These are phyloP conservation scores for Aspergillus texensis DNA, from an alignment of 2,329 filamentous ascomycete species.

Conservation along the genomic window DNA sequence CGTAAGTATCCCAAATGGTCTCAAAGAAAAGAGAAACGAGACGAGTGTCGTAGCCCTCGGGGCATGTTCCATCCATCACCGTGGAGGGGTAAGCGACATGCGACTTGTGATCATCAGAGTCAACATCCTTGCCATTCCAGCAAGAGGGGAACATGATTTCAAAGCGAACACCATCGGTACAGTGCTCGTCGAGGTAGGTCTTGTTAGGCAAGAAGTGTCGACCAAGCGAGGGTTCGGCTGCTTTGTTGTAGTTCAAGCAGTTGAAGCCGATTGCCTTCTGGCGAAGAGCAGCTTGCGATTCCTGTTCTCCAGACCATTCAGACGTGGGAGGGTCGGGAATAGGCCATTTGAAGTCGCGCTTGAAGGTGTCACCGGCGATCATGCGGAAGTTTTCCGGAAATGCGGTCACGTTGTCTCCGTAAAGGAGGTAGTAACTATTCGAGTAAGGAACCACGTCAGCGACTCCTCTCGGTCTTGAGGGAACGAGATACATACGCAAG, in stretches of 20 bases:
- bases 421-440: constrained; percentile 79
- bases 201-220: constrained; percentile 84
- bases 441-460: not conserved
- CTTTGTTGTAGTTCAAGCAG: constrained; percentile 77
- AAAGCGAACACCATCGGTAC: constrained; percentile 76
- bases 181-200: constrained; percentile 76
- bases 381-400: constrained; percentile 81
- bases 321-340: constrained; percentile 72
- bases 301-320: constrained; percentile 65
- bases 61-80: constrained; percentile 77
- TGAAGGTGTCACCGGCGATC: constrained; percentile 72
- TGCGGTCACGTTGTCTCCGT: constrained; percentile 65
- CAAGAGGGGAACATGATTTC: constrained; percentile 89
- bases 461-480: not conserved
- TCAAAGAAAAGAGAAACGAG: constrained; percentile 80
- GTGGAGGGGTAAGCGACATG: constrained; percentile 79
- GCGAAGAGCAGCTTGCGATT: constrained; percentile 69
- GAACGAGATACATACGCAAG: constrained; percentile 66
- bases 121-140: constrained; percentile 73
- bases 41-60: constrained; percentile 66
- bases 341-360: constrained; percentile 70
- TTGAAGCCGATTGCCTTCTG: constrained; percentile 93
- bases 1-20: constrained; percentile 76
- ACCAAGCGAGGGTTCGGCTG: constrained; percentile 72
- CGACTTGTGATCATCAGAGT: constrained; percentile 57